A percentile compares a stretch with the other conserved stretches of the same genome.
These are phyloP conservation scores for Gossypium mustelinum DNA, from an alignment of 345 rosid species.

Conservation along the genomic window DNA sequence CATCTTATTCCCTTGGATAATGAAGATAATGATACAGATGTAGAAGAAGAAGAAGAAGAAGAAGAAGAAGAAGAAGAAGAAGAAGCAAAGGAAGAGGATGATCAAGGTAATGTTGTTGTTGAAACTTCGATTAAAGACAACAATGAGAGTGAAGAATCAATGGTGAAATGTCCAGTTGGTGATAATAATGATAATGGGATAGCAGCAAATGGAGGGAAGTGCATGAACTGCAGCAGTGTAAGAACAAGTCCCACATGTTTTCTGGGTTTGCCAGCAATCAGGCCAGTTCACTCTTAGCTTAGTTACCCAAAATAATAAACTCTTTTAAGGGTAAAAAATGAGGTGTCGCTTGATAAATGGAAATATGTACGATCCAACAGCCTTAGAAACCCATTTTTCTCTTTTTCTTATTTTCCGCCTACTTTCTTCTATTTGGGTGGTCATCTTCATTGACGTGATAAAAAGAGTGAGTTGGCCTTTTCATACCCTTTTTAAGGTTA, in stretches of 20 bases:
- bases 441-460: slow-evolving; percentile 1
- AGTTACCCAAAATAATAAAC: neutral
- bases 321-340: neutral
- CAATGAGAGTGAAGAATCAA: neutral
- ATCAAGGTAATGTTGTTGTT: neutral
- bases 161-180: neutral
- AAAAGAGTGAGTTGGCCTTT: neutral
- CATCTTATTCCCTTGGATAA: slow-evolving; percentile 38
- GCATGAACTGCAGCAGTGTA: slow-evolving; percentile 26
- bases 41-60: neutral
- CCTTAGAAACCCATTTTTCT: neutral
- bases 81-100: neutral
- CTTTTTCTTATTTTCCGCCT: neutral
- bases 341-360: neutral
- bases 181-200: slow-evolving; percentile 13
- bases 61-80: neutral
- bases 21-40: neutral
- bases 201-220: slow-evolving; percentile 23
- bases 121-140: neutral
- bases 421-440: neutral
- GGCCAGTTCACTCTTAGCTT: slow-evolving; percentile 38
- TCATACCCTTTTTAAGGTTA: neutral
- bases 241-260: slow-evolving; percentile 26
- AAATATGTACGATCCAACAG: neutral
- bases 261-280: slow-evolving; percentile 31